phyloP scores from a whole-genome alignment of 2,329 filamentous ascomycete species.

The Purpureocillium takamizusanense region DNA sequence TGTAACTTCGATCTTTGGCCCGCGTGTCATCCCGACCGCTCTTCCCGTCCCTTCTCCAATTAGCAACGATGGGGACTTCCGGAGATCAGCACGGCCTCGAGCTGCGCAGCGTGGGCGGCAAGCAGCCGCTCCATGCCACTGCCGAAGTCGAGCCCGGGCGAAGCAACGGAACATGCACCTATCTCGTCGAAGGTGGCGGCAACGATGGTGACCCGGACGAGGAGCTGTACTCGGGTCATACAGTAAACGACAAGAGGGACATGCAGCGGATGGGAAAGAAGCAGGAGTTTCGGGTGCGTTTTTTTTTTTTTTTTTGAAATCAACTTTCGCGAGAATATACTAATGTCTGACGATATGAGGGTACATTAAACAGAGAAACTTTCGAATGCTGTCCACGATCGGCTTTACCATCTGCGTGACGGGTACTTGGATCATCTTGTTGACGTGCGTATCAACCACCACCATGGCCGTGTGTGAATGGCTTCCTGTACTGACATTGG shows the following conservation, averaged over 20 bases:
- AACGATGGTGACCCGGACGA: slow-evolving; percentile 1
- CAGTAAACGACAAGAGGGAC: slow-evolving; percentile 9
- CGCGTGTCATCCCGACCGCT: no score
- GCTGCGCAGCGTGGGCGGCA: no score
- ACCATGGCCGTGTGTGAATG: no score
- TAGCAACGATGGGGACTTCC: no score
- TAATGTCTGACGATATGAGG: no score
- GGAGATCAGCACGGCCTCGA: no score
- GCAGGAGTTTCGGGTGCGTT: slow-evolving; percentile 8
- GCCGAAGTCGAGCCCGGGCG: not conserved
- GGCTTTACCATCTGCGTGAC: slow-evolving; percentile 37
- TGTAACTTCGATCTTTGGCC: no score
- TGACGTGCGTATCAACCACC: slow-evolving; percentile 25
- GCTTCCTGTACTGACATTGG: slow-evolving; percentile 28
- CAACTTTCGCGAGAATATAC: no score
- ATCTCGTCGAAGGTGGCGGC: not conserved
- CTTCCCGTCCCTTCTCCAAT: no score
- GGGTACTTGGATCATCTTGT: slow-evolving; percentile 32
- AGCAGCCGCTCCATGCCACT: no score
- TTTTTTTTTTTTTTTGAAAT: no score
- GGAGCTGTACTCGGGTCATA: slow-evolving; percentile 7
- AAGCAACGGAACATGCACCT: not conserved
- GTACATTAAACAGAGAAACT: slow-evolving; percentile 25
- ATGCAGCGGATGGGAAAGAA: slow-evolving; percentile 14
- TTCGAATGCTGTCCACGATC: slow-evolving; percentile 35